Base-by-base conservation (phyloP, 2,329 filamentous ascomycete species). In the Ascochyta fabae region DNA sequence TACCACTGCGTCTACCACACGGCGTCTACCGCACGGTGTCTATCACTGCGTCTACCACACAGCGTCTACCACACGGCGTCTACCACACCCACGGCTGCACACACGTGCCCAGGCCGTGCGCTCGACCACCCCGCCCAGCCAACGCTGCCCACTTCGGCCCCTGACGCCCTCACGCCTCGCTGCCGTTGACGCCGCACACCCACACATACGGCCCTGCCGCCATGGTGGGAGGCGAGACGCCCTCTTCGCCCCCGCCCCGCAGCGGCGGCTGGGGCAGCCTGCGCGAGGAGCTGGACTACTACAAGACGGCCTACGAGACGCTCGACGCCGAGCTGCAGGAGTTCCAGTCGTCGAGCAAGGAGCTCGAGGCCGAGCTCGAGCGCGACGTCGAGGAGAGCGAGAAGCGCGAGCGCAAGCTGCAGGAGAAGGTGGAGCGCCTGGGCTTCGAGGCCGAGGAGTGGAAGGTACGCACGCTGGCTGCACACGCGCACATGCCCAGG, bases 371-470 rank as follows among this genome's bases (percentile, higher is more conserved):
- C 43, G 95, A 98, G 77, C 82, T 99, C 48, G 95, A 99, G 78
- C 96, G 93, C 80, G 95, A 99, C 75, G 88, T 99, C 53, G 94
- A 98, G 69, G 89, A 91, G 40, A 93, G 93, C 40, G 95, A 99
- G 81, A 96, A 96, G 80, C 86, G 92, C 68, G 94, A 98, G 79
- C 86, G 92, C 61, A 82, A 87, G 62, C 78, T 97, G 66, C 88
- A 93, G 75, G 89, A 96, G 75, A 96, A 94, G 80, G 89, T 91
- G 0, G 94, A 98, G 76, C 84, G 83, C 34, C 77, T 96, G 60
- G 86, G 84, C 45, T 99, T 92, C 71, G 93, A 98, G 76, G 93
- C 95, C 0, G 92, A 98, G 55, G 95, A 99, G 78, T 99, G 95
- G 95, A 98, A 98, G 88, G 92, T 94, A 80, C 76, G 85, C 72